These are phyloP conservation scores for Mucor velutinosus DNA, from an alignment of 371 early-diverging fungal genomes.

Conservation along the genomic window DNA sequence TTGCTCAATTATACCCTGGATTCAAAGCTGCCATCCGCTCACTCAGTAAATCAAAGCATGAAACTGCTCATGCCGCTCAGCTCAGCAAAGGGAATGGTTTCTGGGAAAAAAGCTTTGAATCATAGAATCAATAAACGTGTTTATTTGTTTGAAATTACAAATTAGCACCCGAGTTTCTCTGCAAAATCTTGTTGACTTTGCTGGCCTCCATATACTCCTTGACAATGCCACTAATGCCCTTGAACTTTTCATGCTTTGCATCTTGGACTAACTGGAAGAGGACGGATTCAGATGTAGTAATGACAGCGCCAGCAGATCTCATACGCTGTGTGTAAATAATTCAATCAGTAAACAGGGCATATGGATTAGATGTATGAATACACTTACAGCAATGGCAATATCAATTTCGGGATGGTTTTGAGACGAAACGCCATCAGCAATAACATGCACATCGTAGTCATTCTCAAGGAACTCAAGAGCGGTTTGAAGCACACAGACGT, in stretches of 20 bases:
- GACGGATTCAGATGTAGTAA: conserved; percentile 90
- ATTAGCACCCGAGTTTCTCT: conserved; percentile 33
- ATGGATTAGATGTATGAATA: not conserved
- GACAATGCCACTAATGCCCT: conserved; percentile 73
- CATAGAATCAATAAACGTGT: conserved; percentile 23
- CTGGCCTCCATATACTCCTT: conserved; percentile 76
- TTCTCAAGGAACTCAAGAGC: conserved; percentile 84
- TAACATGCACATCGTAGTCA: conserved; percentile 79
- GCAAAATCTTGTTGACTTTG: conserved; percentile 65
- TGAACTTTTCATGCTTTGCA: conserved; percentile 80
- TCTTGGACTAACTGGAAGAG: conserved; percentile 90
- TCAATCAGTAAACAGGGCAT: not conserved
- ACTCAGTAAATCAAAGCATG: conserved; percentile 12
- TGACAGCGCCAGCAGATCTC: conserved; percentile 72
- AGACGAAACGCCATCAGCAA: conserved; percentile 92
- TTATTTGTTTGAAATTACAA: conserved; percentile 13
- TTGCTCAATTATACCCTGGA: conserved; percentile 70
- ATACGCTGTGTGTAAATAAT: conserved; percentile 54
- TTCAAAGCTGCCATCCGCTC: conserved; percentile 58
- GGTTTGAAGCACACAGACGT: conserved; percentile 92
- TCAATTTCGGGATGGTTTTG: conserved; percentile 82
- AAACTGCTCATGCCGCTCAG: not conserved
- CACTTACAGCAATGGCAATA: conserved; percentile 79
- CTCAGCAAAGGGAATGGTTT: conserved; percentile 32
- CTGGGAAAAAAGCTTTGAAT: conserved; percentile 58